phyloP scores from a whole-genome alignment of 2,329 filamentous ascomycete genomes.

The Venturia nashicola region DNA sequence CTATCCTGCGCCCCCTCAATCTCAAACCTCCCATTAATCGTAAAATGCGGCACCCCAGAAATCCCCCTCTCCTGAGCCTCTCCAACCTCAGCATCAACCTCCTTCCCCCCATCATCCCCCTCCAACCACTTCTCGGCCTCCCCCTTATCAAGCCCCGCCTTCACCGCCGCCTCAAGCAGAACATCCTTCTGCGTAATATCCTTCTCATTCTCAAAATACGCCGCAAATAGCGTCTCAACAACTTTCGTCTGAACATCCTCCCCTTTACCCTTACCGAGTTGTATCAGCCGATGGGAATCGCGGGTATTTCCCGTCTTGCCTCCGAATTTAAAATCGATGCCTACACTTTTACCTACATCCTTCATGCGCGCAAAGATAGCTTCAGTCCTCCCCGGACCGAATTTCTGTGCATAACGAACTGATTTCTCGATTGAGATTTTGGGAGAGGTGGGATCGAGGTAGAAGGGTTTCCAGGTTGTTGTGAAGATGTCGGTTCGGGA shows the following conservation, averaged over 20 bases:
- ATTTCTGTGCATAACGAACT: slow-evolving; percentile 47
- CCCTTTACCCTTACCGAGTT: slow-evolving; percentile 49
- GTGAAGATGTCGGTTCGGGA: slow-evolving; percentile 54
- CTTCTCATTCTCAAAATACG: slow-evolving; percentile 35
- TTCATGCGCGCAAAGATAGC: slow-evolving; percentile 47
- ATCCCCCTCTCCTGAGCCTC: slow-evolving; percentile 38
- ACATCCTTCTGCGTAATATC: slow-evolving; percentile 32
- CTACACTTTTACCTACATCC: slow-evolving; percentile 48
- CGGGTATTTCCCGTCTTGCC: slow-evolving; percentile 65
- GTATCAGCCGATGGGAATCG: slow-evolving; percentile 65
- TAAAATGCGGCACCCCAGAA: slow-evolving; percentile 62
- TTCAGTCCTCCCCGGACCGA: slow-evolving; percentile 48
- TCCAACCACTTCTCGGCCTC: slow-evolving; percentile 33
- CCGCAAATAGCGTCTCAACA: slow-evolving; percentile 24
- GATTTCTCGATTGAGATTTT: slow-evolving; percentile 40
- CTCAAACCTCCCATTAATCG: slow-evolving; percentile 54
- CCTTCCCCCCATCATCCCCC: slow-evolving; percentile 29
- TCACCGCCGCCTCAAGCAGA: slow-evolving; percentile 17
- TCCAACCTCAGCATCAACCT: slow-evolving; percentile 35
- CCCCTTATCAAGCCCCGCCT: slow-evolving; percentile 29
- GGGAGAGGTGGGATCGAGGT: slow-evolving; percentile 57
- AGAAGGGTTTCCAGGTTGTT: slow-evolving; percentile 67
- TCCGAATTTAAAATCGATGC: slow-evolving; percentile 60
- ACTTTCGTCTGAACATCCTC: slow-evolving; percentile 32
- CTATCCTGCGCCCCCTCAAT: slow-evolving; percentile 63